Evolutionary conservation across 2,329 filamentous ascomycete species (phyloP).

Genomic region (Huntiella savannae): DNA sequence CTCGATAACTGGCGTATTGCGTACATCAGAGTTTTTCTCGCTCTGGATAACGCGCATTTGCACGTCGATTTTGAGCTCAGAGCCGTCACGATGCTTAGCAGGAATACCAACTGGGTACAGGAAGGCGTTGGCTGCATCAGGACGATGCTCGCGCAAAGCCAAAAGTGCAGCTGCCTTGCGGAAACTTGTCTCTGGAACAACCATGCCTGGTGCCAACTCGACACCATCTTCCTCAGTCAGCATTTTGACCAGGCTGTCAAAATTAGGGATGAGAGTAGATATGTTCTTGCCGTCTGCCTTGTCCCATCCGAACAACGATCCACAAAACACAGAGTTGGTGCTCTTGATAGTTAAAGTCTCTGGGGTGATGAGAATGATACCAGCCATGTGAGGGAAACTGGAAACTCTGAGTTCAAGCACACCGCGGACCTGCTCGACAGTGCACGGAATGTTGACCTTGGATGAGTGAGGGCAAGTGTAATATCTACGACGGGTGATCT

Average conservation of each 20-base stretch:
- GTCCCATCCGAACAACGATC: conserved; percentile 76
- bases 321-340: conserved; percentile 87
- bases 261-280: conserved; percentile 64
- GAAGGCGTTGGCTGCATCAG: conserved; percentile 62
- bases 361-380: conserved; percentile 83
- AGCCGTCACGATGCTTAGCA: conserved; percentile 76
- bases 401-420: conserved; percentile 64
- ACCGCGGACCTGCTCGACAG: conserved; percentile 53
- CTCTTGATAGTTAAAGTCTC: conserved; percentile 63
- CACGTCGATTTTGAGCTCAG: conserved; percentile 81
- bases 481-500: conserved; percentile 51
- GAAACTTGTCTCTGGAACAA: conserved; percentile 92
- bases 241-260: conserved; percentile 64
- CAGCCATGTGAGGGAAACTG: conserved; percentile 91
- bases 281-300: conserved; percentile 66
- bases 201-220: conserved; percentile 74
- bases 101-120: conserved; percentile 66
- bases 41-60: conserved; percentile 94
- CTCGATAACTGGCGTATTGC: conserved; percentile 43
- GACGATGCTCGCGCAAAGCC: conserved; percentile 62
- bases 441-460: conserved; percentile 66
- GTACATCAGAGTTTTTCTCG: conserved; percentile 44
- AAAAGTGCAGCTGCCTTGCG: conserved; percentile 71
- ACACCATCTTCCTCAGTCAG: conserved; percentile 76
- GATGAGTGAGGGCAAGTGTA: conserved; percentile 70